Evolutionary conservation across 768 basidiomycete genomes (phyloP).

Genomic region (Tulasnella sp.): DNA sequence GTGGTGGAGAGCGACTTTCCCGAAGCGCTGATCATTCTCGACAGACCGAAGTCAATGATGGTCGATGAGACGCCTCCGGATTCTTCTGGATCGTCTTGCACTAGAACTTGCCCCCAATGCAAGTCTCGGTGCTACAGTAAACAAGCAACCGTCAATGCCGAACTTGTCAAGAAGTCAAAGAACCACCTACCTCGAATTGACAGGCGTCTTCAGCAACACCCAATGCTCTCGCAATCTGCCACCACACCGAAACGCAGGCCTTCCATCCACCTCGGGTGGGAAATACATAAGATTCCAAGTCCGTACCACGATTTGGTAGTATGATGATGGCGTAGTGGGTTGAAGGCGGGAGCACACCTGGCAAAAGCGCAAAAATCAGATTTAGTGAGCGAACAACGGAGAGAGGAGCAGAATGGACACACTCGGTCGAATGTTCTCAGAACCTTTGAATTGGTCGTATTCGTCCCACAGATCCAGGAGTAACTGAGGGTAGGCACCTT

Average conservation of each 20-base stretch:
- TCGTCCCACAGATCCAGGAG: conserved; percentile 85
- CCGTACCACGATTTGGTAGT: conserved; percentile 83
- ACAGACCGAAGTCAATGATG: conserved; percentile 91
- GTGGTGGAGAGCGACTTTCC: conserved; percentile 62
- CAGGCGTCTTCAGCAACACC: conserved; percentile 74
- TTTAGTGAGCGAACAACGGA: neutral
- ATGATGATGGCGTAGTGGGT: conserved; percentile 90
- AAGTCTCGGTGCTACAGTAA: conserved; percentile 84
- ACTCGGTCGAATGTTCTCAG: conserved; percentile 85
- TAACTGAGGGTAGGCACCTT: conserved; percentile 75
- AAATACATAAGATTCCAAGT: conserved; percentile 84
- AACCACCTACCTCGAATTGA: conserved; percentile 72
- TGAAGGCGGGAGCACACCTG: conserved; percentile 69
- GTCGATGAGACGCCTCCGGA: conserved; percentile 64
- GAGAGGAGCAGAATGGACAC: conserved; percentile 31
- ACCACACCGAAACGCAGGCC: conserved; percentile 84
- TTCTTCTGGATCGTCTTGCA: conserved; percentile 52
- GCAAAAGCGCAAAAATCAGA: neutral
- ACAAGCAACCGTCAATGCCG: neutral
- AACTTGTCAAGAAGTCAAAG: neutral
- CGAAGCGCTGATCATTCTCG: conserved; percentile 64
- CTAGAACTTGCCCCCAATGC: conserved; percentile 96
- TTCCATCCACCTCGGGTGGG: conserved; percentile 56
- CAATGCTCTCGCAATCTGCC: conserved; percentile 79
- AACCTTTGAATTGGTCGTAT: conserved; percentile 69